A percentile compares a stretch with the other conserved stretches of the same genome.
Conservation (phyloP, 176 grass and related monocot genomes). For the Triticum turgidum region DNA sequence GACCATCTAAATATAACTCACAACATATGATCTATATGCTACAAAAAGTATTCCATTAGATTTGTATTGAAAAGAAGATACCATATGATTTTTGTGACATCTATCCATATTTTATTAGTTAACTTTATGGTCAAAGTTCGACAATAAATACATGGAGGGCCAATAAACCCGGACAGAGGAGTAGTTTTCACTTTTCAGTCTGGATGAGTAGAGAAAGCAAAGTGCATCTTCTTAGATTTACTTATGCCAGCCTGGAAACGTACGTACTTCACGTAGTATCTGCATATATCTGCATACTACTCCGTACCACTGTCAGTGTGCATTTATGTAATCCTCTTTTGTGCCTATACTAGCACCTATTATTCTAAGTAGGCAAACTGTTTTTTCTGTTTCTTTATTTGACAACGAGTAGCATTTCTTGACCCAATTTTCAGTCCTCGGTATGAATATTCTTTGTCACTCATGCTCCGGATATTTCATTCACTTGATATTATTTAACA, state of each 20-base stretch:
- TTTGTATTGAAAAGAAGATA: too few relatives aligned
- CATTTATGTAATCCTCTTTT: constrained; percentile 6
- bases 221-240: not conserved
- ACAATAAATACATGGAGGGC: too few relatives aligned
- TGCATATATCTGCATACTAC: not conserved
- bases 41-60: too few relatives aligned
- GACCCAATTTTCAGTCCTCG: not conserved
- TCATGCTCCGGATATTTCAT: constrained; percentile 12
- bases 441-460: not conserved
- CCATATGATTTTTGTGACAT: too few relatives aligned
- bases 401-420: not conserved
- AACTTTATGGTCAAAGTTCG: too few relatives aligned
- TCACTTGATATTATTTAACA: constrained; percentile 39
- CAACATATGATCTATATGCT: too few relatives aligned
- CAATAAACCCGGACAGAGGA: too few relatives aligned
- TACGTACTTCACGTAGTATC: not conserved
- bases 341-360: not conserved
- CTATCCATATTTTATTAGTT: too few relatives aligned
- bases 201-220: not conserved
- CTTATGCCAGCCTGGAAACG: not conserved
- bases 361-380: constrained; percentile 30
- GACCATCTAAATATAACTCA: too few relatives aligned
- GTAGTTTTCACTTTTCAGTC: not conserved
- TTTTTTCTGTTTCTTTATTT: constrained; percentile 13
- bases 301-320: not conserved